Percentiles rank a stretch among this genome's conserved stretches.
Evolutionary conservation across 2,329 filamentous ascomycete genomes (phyloP).

Genomic region (Xylariaceae sp.): DNA sequence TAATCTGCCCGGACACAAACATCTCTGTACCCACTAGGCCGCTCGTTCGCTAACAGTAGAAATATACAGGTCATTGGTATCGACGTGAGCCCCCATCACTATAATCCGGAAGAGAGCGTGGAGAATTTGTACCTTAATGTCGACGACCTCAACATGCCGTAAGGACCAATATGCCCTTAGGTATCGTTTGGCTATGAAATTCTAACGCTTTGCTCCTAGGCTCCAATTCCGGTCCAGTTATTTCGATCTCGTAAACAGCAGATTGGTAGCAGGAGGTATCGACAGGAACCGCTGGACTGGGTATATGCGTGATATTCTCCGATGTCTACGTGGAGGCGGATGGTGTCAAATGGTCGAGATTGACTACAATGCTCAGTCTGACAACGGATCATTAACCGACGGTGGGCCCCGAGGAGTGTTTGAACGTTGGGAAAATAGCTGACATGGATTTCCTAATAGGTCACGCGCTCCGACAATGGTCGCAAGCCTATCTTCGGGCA

Average conservation of each 20-base stretch:
- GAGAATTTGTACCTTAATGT: constrained; percentile 72
- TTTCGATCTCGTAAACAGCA: constrained; percentile 85
- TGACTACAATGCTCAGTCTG: constrained; percentile 82
- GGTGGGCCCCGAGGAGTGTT: constrained; percentile 42
- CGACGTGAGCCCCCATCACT: constrained; percentile 68
- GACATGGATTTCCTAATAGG: constrained; percentile 41
- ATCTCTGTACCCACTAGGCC: neutral
- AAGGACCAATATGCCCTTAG: constrained; percentile 32
- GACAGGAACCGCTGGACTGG: constrained; percentile 70
- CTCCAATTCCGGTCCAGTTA: constrained; percentile 62
- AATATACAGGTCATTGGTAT: constrained; percentile 65
- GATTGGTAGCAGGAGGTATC: constrained; percentile 72
- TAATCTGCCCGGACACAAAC: neutral
- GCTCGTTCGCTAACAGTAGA: constrained; percentile 12
- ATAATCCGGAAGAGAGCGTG: constrained; percentile 60
- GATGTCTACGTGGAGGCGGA: constrained; percentile 72
- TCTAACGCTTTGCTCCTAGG: constrained; percentile 23
- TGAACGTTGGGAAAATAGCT: constrained; percentile 1
- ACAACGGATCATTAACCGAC: constrained; percentile 76
- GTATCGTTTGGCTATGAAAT: constrained; percentile 7
- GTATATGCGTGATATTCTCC: constrained; percentile 76
- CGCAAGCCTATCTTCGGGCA: constrained; percentile 62
- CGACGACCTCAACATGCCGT: constrained; percentile 71
- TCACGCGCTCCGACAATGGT: constrained; percentile 70
- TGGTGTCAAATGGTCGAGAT: constrained; percentile 91